phyloP scores from a whole-genome alignment of 2,329 filamentous ascomycete genomes.

The Ceratocystiopsis brevicomis region DNA sequence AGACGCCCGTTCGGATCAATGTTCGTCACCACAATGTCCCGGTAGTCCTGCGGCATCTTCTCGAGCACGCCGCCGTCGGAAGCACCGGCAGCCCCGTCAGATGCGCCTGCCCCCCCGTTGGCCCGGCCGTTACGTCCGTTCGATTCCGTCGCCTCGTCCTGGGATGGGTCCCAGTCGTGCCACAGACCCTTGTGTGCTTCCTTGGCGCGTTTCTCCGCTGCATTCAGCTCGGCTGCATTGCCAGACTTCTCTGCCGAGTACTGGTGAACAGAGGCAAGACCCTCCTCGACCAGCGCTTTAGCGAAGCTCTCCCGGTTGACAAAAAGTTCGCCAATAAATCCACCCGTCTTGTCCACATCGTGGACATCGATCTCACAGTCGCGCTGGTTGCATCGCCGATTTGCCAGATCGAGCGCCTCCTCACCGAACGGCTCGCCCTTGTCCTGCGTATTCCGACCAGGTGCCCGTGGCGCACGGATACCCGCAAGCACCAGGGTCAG shows the following conservation, averaged over 20 bases:
- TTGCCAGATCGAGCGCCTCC: constrained; percentile 83
- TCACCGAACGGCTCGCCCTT: constrained; percentile 84
- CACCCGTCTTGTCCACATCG: constrained; percentile 87
- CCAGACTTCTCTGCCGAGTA: constrained; percentile 94
- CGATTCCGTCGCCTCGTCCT: constrained; percentile 43
- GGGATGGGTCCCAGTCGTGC: constrained; percentile 84
- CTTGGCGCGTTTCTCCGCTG: constrained; percentile 78
- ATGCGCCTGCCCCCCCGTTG: constrained; percentile 26
- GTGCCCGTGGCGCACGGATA: constrained; percentile 76
- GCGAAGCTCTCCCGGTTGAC: constrained; percentile 92
- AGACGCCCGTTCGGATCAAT: constrained; percentile 65
- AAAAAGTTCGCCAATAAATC: constrained; percentile 89
- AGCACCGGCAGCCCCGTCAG: constrained; percentile 24
- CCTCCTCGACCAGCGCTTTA: constrained; percentile 83
- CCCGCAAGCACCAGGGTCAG: constrained; percentile 87
- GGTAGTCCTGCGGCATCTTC: constrained; percentile 65
- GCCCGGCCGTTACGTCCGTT: too few relatives aligned
- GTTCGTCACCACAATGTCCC: constrained; percentile 81
- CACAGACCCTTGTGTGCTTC: constrained; percentile 74
- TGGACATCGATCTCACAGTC: constrained; percentile 93
- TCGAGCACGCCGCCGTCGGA: constrained; percentile 31
- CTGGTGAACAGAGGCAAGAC: constrained; percentile 74
- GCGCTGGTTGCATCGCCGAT: constrained; percentile 73
- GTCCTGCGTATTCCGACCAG: constrained; percentile 55
- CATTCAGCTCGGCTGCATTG: constrained; percentile 69